These are phyloP conservation scores for Gracilaria domingensis DNA, from an alignment of 23 red algal genomes.

Conservation along the genomic window DNA sequence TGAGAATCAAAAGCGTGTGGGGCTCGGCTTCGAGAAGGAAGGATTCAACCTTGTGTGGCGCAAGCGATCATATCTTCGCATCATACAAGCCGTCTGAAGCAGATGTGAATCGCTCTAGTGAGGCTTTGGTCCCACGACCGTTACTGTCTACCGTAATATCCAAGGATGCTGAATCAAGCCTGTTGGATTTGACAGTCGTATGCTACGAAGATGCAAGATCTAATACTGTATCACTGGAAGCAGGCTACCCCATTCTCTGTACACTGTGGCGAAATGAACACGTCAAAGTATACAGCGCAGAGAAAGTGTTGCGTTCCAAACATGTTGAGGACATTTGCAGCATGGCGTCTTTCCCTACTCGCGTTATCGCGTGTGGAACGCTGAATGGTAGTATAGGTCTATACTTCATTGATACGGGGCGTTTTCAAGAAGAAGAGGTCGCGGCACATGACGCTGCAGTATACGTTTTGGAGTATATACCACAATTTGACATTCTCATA, in stretches of 20 bases:
- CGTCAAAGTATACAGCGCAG: slow-evolving; percentile 49
- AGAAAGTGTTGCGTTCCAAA: slow-evolving; percentile 41
- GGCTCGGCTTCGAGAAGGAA: background rate
- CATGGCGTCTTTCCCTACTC: slow-evolving; percentile 16
- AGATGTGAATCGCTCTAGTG: background rate
- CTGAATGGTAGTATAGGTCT: slow-evolving; percentile 53
- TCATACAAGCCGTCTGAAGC: slow-evolving; percentile 1
- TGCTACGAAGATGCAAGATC: background rate
- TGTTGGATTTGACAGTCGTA: background rate
- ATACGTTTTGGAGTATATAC: slow-evolving; percentile 47
- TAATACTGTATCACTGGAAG: background rate
- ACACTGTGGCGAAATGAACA: slow-evolving; percentile 54
- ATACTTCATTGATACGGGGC: slow-evolving; percentile 57
- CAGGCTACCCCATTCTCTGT: slow-evolving; percentile 24
- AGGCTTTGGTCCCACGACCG: background rate
- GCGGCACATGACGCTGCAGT: slow-evolving; percentile 68
- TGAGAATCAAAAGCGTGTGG: background rate
- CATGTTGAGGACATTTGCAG: slow-evolving; percentile 46
- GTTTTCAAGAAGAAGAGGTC: slow-evolving; percentile 21
- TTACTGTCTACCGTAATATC: background rate
- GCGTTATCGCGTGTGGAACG: slow-evolving; percentile 43
- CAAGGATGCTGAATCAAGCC: background rate
- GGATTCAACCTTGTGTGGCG: background rate
- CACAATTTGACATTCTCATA: slow-evolving; percentile 30
- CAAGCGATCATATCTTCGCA: slow-evolving; percentile 7